Base-by-base conservation (phyloP, 768 basidiomycete species). In the Amanita polypyramis region DNA sequence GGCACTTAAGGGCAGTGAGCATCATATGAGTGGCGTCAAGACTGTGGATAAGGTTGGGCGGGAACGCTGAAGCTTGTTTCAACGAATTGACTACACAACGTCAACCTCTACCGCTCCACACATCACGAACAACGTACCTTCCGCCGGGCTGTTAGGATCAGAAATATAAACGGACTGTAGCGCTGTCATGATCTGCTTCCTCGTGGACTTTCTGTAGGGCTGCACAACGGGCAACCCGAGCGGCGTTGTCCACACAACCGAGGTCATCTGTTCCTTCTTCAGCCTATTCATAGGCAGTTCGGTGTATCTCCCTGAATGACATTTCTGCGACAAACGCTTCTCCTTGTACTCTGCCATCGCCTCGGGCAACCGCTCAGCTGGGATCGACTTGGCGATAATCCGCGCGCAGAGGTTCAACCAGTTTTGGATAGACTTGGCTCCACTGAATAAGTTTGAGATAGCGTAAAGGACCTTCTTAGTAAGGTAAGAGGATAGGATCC, bases 1-100 rank as follows among this genome's bases (percentile, higher is more conserved):
- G 69, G 63, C 93, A 96, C 55, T 91, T 85, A 40, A 95, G 72
- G 8, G 95, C 93, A 2, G 94, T 96, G 56, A 97, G 67, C 79
- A 97, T 84, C 93, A 99, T 98, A 67, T 99, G 96, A 1, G 95
- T 95, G 2, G 96, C 96, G 62, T 99, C 96, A 23, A 99, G 73
- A 59, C 87, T 90, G 62, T 99, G 96, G 45, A 99, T 91, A 59
- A 95, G 98, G 68, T 99, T 99, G 41, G 96, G 96, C 4, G 96
- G 95, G 80, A 99, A 98, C 0, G 96, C 96, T 12, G 91, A 80
- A 0, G 92, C 88, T 62, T 99, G 95, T 63, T 96, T 96, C 50
- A 70, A 53, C 1, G 86, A 63, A 55, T 90, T 88, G 38, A 97
- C 93, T 76, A 50, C 17, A 19, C 37, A 33, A 52, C 34, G 45